Evolutionary conservation across 805 yeast species (phyloP).

Genomic region (Scheffersomyces coipomensis): DNA sequence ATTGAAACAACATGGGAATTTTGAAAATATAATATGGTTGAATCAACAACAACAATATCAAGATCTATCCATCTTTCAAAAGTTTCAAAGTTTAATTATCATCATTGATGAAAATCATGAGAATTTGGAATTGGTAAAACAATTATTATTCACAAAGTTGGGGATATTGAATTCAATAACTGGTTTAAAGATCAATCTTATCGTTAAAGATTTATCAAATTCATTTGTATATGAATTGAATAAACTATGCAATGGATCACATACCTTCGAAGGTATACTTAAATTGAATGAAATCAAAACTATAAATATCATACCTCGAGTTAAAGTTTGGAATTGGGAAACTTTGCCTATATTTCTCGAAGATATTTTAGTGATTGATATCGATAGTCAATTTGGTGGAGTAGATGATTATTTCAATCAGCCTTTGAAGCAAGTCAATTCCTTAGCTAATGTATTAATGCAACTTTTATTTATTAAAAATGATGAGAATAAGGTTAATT

Average conservation of each 20-base stretch:
- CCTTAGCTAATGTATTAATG: slow-evolving; percentile 50
- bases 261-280: slow-evolving; percentile 13
- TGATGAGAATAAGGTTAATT: slow-evolving; percentile 4
- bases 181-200: slow-evolving; percentile 14
- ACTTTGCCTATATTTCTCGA: slow-evolving; percentile 41
- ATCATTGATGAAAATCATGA: slow-evolving; percentile 11
- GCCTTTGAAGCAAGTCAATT: slow-evolving; percentile 45
- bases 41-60: slow-evolving; percentile 14
- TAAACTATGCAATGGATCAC: slow-evolving; percentile 1
- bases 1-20: slow-evolving; percentile 49
- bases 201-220: slow-evolving; percentile 37
- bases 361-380: slow-evolving; percentile 43
- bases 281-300: slow-evolving; percentile 7
- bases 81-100: slow-evolving; percentile 17
- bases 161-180: slow-evolving; percentile 4
- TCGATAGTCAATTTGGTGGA: slow-evolving; percentile 27
- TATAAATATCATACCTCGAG: slow-evolving; percentile 30
- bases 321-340: slow-evolving; percentile 48
- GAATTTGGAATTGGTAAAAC: slow-evolving; percentile 14
- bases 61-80: slow-evolving; percentile 8
- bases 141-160: slow-evolving; percentile 3
- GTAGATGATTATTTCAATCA: slow-evolving; percentile 43
- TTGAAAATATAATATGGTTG: slow-evolving; percentile 50
- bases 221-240: slow-evolving; percentile 32
- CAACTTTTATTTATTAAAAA: slow-evolving; percentile 27